Evolutionary conservation across 2,329 filamentous ascomycete genomes (phyloP).

Genomic region (Paraphoma chrysanthemicola): DNA sequence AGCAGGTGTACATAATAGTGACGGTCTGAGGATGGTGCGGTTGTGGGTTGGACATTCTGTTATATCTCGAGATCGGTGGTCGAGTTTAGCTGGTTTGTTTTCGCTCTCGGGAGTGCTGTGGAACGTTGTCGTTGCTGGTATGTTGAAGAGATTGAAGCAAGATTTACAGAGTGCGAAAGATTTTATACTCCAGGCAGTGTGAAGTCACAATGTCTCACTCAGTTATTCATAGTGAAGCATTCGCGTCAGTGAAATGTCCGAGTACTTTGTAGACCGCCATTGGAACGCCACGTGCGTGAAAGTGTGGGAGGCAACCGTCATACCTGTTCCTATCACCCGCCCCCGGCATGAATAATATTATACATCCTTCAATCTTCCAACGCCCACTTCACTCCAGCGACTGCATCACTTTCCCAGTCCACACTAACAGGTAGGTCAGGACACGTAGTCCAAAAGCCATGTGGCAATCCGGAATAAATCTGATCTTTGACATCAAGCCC

Average conservation of each 20-base stretch:
- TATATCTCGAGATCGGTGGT: not conserved
- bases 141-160: too few species aligned
- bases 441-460: constrained; percentile 16
- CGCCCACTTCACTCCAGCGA: constrained; percentile 7
- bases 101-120: too few species aligned
- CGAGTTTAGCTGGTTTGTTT: not conserved
- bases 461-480: constrained; percentile 7
- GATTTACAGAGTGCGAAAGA: too few species aligned
- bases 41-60: not conserved
- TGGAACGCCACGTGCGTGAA: too few species aligned
- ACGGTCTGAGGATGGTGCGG: not conserved
- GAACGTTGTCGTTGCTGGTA: too few species aligned
- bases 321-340: too few species aligned
- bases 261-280: too few species aligned
- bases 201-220: too few species aligned
- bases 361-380: not conserved
- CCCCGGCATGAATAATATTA: not conserved
- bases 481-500: constrained; percentile 7
- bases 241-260: too few species aligned
- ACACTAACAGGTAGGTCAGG: constrained; percentile 7
- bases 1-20: not conserved
- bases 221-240: too few species aligned
- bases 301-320: too few species aligned
- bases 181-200: too few species aligned
- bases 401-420: constrained; percentile 1